Percentiles rank a stretch among this genome's conserved stretches.
Conservation (phyloP, 768 basidiomycete genomes). For the Lanmaoa pseudosensibilis region DNA sequence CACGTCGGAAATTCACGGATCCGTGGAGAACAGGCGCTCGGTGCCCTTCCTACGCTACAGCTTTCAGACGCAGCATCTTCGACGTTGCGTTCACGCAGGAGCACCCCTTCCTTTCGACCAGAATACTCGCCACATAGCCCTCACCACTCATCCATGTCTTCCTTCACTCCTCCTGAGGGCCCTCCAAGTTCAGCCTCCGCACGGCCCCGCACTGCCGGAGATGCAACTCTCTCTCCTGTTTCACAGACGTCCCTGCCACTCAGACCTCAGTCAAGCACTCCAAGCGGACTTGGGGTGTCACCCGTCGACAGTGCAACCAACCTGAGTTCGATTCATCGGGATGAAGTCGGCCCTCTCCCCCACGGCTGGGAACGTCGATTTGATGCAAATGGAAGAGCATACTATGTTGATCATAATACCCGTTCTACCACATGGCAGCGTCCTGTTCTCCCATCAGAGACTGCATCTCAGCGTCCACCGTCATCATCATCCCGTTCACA, state of each 20-base stretch:
- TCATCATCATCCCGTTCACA: constrained; percentile 16
- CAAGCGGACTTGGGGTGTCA: constrained; percentile 5
- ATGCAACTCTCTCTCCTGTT: constrained; percentile 6
- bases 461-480: constrained; percentile 17
- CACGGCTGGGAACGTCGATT: constrained; percentile 81
- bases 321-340: constrained; percentile 42
- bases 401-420: constrained; percentile 87
- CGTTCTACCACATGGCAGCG: constrained; percentile 82
- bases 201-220: constrained; percentile 20
- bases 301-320: constrained; percentile 2
- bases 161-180: constrained; percentile 14
- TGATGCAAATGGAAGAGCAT: constrained; percentile 63
- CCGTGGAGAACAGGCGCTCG: constrained; percentile 17
- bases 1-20: constrained; percentile 23
- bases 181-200: constrained; percentile 7
- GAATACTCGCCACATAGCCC: constrained; percentile 20
- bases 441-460: constrained; percentile 32
- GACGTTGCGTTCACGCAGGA: constrained; percentile 19
- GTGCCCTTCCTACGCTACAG: constrained; percentile 15
- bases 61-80: constrained; percentile 14
- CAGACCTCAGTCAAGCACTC: constrained; percentile 14
- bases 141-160: constrained; percentile 19
- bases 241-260: constrained; percentile 12
- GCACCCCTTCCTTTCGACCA: constrained; percentile 24
- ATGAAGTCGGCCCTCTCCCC: constrained; percentile 65